Base-by-base conservation (phyloP, 2,329 filamentous ascomycete genomes). In the Alternaria consortialis region DNA sequence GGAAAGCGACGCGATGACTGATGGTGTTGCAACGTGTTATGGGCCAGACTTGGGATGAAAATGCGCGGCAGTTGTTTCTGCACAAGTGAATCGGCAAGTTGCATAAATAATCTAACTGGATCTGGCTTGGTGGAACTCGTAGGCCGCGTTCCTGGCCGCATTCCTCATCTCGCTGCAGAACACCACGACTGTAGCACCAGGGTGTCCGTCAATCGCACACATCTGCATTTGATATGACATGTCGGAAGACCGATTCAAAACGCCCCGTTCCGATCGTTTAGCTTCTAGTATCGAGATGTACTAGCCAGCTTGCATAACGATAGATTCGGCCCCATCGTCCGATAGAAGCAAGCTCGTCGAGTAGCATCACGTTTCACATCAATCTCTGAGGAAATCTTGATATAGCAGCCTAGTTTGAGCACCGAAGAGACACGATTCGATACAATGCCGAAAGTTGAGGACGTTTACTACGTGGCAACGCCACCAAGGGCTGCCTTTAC, bases 81-180 rank as follows among this genome's bases (percentile, higher is more conserved):
- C 44, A 37, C 27, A n/a, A 42, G 40, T 39, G 27, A 27, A 25
- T 57, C 58, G 58, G 58, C 58, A n/a, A 60, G 17, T 31, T 60
- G 58, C 58, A 60, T 60, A 15, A 20, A 8, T 20, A 27, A 17
- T 29, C 53, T 57, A 60, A 42, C 20, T 27, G 0, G 13, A n/a
- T 15, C 11, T 2, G 40, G 42, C 34, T 17, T 56, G 20, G n/a
- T 3, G 40, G 34, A 17, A 15, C 29, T 25, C 4, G 31, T 34
- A 20, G 27, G 12, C 4, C 11, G 7, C 20, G 11, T 13, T 17
- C 34, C 7, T 25, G 27, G 12, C 4, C 11, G 7, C 20, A 15
- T 13, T 17, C 34, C 7, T 25, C 50, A 39, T 39, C 7, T 29
- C 34, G 15, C 25, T 36, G 23, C 25, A 40, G 27, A 42, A 55